Evolutionary conservation across 768 basidiomycete species (phyloP).

Genomic region (Leccinum subgranulosum): DNA sequence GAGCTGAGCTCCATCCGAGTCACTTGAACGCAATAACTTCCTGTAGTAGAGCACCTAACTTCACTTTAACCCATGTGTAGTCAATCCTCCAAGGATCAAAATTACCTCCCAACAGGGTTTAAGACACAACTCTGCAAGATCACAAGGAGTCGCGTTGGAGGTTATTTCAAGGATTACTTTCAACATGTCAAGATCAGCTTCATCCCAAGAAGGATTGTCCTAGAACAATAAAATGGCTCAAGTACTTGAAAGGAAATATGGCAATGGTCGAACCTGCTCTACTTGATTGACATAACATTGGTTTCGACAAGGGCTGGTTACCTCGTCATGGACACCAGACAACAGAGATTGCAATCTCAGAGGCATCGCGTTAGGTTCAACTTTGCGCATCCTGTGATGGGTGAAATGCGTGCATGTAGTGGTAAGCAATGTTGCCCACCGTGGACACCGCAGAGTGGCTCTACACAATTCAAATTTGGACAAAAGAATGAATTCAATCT

Average conservation of each 20-base stretch:
- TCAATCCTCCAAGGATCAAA: neutral
- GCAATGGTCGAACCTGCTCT: constrained; percentile 12
- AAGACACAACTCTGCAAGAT: constrained; percentile 50
- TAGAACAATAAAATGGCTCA: neutral
- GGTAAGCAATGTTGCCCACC: constrained; percentile 29
- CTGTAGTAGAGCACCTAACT: constrained; percentile 24
- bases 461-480: constrained; percentile 48
- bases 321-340: constrained; percentile 3
- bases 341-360: neutral
- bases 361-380: constrained; percentile 21
- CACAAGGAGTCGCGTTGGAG: constrained; percentile 49
- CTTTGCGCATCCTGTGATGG: constrained; percentile 16
- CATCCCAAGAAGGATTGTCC: constrained; percentile 36
- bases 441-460: constrained; percentile 50
- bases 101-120: constrained; percentile 61
- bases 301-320: constrained; percentile 23
- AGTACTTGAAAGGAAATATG: neutral
- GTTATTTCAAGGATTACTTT: constrained; percentile 38
- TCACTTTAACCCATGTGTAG: constrained; percentile 1
- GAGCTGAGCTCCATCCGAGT: neutral
- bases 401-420: constrained; percentile 12
- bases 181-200: constrained; percentile 39
- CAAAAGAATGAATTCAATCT: constrained; percentile 46
- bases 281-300: constrained; percentile 25
- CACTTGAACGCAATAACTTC: constrained; percentile 6